Evolutionary conservation across 2,329 filamentous ascomycete genomes (phyloP), one percentile per base, ranked within the genome.

Genomic region (Nigrospora osmanthi): DNA sequence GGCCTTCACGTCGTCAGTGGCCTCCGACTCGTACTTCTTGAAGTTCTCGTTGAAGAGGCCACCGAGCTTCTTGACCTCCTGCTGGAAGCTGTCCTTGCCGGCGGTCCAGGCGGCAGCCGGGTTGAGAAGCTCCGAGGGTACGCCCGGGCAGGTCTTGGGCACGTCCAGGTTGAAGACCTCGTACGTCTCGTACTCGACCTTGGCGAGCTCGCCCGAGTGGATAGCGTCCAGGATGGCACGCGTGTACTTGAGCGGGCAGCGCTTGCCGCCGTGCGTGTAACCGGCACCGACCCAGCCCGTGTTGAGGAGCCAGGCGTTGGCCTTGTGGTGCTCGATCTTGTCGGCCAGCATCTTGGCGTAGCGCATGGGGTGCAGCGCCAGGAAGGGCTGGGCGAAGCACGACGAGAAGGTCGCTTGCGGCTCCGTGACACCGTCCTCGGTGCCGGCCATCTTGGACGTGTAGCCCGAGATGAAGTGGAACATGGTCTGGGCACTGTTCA

Each of bases 391-490:
- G 46, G 93, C 93, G 72, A 98, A 98, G 82, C 93, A 98, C 43
- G 90, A 94, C 23, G 90, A 97, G 83, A 98, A 98, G 61, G 93
- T 98, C 19, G 93, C 93, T 72, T 97, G 89, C 53, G 93, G 93
- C 73, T 98, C 93, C 11, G 87, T 94, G 54, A 98, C 83, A 62
- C 93, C 93, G 54, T 96, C 89, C 74, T 98, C 93, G 32, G 93
- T 98, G 62, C 93, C 93, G 54, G 93, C 93, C 93, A 98, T 98
- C 84, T 98, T 98, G 64, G 91, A 97, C 53, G 93, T 98, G 80
- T 98, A 98, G 58, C 93, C 93, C 15, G 88, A 95, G 72, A 98
- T 98, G 83, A 98, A 98, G 80, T 98, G 93, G 85, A 97, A 98
- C 91, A 98, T 97, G 68, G 89, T 95, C 75, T 97, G 93, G 60